A percentile compares a stretch with the other conserved stretches of the same genome.
These are phyloP conservation scores for Piper longum DNA, from an alignment of 164 flowering plant species.

Conservation along the genomic window DNA sequence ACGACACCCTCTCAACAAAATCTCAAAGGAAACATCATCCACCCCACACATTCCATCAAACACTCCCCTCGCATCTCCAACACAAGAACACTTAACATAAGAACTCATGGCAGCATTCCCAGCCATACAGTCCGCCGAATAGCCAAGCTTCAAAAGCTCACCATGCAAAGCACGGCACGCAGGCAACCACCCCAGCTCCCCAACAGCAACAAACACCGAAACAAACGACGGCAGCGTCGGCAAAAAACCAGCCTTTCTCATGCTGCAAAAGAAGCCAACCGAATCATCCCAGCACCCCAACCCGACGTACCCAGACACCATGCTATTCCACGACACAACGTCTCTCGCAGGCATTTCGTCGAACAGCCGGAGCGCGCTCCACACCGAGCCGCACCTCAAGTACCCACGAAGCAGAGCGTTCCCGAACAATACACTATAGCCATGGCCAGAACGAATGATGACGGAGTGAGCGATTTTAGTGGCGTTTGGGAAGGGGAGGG, in stretches of 20 bases:
- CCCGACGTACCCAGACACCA: constrained; percentile 13
- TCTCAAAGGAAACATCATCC: constrained; percentile 19
- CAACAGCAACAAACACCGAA: constrained; percentile 9
- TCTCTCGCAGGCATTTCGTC: constrained; percentile 14
- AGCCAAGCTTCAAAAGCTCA: constrained; percentile 16
- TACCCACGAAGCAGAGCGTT: constrained; percentile 14
- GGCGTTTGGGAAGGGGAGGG: constrained; percentile 4
- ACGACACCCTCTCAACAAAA: constrained; percentile 12
- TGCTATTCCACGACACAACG: constrained; percentile 18
- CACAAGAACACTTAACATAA: constrained; percentile 11
- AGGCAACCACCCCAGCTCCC: constrained; percentile 7
- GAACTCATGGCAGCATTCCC: constrained; percentile 15
- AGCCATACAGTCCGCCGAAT: constrained; percentile 9
- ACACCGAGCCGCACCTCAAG: background rate
- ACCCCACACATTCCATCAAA: constrained; percentile 8
- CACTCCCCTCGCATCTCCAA: constrained; percentile 6
- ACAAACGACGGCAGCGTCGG: constrained; percentile 17
- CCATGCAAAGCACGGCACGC: constrained; percentile 11
- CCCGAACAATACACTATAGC: constrained; percentile 4
- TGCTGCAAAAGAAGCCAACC: constrained; percentile 7
- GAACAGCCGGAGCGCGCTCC: constrained; percentile 8
- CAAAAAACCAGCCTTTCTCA: constrained; percentile 12
- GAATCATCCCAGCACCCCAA: constrained; percentile 2
- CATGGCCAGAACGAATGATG: constrained; percentile 11
- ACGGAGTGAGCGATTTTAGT: constrained; percentile 12